These are phyloP conservation scores for Diaporthe sp. DNA, from an alignment of 2,329 filamentous ascomycete species.

Conservation along the genomic window DNA sequence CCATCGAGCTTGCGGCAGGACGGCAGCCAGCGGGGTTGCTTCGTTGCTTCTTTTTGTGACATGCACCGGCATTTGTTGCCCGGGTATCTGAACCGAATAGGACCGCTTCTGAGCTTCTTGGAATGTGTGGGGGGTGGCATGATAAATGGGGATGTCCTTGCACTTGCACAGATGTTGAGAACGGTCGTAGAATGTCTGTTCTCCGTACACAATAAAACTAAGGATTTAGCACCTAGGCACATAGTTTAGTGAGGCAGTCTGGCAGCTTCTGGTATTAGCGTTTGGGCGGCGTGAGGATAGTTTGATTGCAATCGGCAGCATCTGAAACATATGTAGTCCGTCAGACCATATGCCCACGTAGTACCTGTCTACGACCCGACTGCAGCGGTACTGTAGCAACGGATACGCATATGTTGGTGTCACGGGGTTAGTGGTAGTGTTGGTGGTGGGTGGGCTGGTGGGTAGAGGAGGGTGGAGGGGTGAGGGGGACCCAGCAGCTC, in stretches of 20 bases:
- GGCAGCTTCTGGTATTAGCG: neutral
- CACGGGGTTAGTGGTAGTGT: neutral
- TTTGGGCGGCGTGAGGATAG: neutral
- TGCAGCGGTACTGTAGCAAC: slow-evolving; percentile 17
- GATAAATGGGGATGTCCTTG: neutral
- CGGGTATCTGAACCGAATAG: neutral
- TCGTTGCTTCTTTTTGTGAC: neutral
- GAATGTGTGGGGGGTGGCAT: neutral
- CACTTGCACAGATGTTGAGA: neutral
- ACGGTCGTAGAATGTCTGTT: neutral
- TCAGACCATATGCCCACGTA: neutral
- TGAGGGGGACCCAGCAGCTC: slow-evolving; percentile 25
- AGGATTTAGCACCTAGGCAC: neutral
- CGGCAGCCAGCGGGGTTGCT: neutral
- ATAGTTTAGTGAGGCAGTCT: neutral
- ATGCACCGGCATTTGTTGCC: neutral
- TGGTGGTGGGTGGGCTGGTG: neutral
- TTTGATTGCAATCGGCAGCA: slow-evolving; percentile 28
- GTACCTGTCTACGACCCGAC: neutral
- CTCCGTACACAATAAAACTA: neutral
- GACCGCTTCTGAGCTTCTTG: neutral
- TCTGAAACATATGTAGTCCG: slow-evolving; percentile 18
- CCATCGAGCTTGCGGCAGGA: neutral
- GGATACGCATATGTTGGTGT: neutral
- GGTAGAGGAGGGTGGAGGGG: neutral